phyloP scores from a whole-genome alignment of 208 protist genomes.

The Endotrypanum monterogeii region DNA sequence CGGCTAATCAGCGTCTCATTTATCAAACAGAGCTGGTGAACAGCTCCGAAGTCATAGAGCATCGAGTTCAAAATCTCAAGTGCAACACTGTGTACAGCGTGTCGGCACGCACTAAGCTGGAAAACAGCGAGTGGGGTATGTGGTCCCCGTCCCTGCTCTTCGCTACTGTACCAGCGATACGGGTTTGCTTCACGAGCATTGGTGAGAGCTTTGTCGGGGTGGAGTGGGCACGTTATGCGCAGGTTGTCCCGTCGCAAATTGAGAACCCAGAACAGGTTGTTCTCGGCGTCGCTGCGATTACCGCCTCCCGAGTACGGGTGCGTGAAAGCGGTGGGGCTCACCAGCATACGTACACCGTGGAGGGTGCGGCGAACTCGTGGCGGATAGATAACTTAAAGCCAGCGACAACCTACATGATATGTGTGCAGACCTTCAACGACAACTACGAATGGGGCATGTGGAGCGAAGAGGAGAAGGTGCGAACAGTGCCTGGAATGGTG shows the following conservation, averaged over 20 bases:
- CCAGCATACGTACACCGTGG: constrained; percentile 67
- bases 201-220: constrained; percentile 84
- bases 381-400: constrained; percentile 69
- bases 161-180: constrained; percentile 81
- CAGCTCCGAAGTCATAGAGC: constrained; percentile 54
- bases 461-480: constrained; percentile 86
- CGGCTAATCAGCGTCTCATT: constrained; percentile 73
- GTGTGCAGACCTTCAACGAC: constrained; percentile 92
- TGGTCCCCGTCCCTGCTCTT: constrained; percentile 85
- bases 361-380: constrained; percentile 64
- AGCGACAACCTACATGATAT: constrained; percentile 85
- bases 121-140: constrained; percentile 90
- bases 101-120: constrained; percentile 86
- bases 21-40: constrained; percentile 87
- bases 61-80: constrained; percentile 86
- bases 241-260: constrained; percentile 67
- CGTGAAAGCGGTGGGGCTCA: constrained; percentile 74
- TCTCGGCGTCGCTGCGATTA: constrained; percentile 73
- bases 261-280: constrained; percentile 49
- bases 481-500: constrained; percentile 85
- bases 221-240: constrained; percentile 77
- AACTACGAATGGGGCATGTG: constrained; percentile 91
- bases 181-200: constrained; percentile 79
- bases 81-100: constrained; percentile 89
- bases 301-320: constrained; percentile 81